A percentile compares a stretch with the other conserved stretches of the same genome.
Evolutionary conservation across 768 basidiomycete species (phyloP).

Genomic region (Rhizopogon salebrosus): DNA sequence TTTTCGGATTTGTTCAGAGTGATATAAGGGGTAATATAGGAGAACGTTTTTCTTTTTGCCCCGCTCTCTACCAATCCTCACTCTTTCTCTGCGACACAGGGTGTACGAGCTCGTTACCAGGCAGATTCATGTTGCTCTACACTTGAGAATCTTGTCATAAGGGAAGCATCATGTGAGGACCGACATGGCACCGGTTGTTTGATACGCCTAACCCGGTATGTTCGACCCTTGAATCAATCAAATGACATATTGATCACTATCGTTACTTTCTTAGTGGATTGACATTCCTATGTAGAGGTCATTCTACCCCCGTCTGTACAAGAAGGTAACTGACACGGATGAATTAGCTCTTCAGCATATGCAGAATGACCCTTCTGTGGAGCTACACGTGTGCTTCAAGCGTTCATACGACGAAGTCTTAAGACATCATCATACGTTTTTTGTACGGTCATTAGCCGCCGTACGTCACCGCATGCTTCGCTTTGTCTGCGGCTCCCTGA

Average conservation of each 20-base stretch:
- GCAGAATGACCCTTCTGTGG: constrained; percentile 46
- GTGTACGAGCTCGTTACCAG: constrained; percentile 55
- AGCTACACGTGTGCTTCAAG: constrained; percentile 66
- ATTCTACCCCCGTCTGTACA: not conserved
- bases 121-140: constrained; percentile 43
- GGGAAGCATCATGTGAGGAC: constrained; percentile 38
- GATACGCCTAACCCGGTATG: constrained; percentile 62
- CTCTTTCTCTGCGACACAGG: constrained; percentile 34
- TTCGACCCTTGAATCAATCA: constrained; percentile 13
- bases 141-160: constrained; percentile 54
- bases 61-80: constrained; percentile 7
- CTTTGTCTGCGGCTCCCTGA: not conserved
- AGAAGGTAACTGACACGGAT: not conserved
- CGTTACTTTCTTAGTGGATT: constrained; percentile 45
- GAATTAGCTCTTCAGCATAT: constrained; percentile 52
- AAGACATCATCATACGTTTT: constrained; percentile 58
- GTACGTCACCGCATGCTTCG: constrained; percentile 18
- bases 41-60: constrained; percentile 32
- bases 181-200: constrained; percentile 57
- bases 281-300: constrained; percentile 50
- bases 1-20: constrained; percentile 71
- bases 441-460: constrained; percentile 49
- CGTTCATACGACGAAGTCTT: constrained; percentile 67
- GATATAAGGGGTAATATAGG: constrained; percentile 65
- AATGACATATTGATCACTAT: not conserved